Conservation (phyloP, 306 rosid genomes). For the Vicia villosa region DNA sequence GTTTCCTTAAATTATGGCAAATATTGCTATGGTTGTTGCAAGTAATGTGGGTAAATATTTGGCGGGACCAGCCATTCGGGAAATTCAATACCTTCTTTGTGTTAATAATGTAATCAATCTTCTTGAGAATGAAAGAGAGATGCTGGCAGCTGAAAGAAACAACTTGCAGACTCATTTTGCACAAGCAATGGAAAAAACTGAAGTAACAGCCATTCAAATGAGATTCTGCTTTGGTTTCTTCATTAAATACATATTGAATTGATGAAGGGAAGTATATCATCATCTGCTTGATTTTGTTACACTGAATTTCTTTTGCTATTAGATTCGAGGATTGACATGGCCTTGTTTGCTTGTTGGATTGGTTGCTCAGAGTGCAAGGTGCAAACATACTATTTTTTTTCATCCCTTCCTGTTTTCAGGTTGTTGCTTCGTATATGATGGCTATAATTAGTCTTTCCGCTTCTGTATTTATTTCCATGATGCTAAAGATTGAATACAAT, state of each 20-base stretch:
- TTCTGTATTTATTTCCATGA: conserved; percentile 68
- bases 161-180: no score
- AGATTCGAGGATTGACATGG: conserved; percentile 88
- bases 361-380: conserved; percentile 92
- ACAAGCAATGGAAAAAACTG: no score
- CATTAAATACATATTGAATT: conserved; percentile 6
- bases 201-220: conserved; percentile 20
- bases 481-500: conserved; percentile 59
- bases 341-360: conserved; percentile 73
- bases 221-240: conserved; percentile 11
- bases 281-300: conserved; percentile 32
- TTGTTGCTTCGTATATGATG: conserved; percentile 74
- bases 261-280: conserved; percentile 7
- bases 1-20: neutral
- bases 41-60: neutral
- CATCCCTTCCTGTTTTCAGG: conserved; percentile 38
- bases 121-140: no score
- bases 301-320: conserved; percentile 21
- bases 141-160: no score
- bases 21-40: neutral
- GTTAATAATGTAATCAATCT: neutral
- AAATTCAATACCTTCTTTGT: neutral
- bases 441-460: conserved; percentile 60
- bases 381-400: conserved; percentile 4
- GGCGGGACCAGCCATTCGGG: neutral